Conservation (phyloP, 2,329 filamentous ascomycete genomes). For the Knufia petricola region DNA sequence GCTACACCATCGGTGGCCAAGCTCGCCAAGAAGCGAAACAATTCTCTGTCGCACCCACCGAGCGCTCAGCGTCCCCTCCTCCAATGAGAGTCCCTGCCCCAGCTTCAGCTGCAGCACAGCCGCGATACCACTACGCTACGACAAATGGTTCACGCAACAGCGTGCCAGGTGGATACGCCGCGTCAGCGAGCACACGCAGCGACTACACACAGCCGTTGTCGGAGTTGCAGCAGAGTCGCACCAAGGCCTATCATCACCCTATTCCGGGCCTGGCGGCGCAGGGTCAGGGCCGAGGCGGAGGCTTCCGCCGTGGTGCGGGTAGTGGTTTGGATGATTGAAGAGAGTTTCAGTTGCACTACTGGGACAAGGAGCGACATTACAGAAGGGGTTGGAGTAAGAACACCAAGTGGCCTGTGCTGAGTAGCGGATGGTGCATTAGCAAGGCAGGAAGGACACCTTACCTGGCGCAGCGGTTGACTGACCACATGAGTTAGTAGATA, state of each 20-base stretch:
- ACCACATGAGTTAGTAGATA: too few relatives aligned
- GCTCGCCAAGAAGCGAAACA: conserved; percentile 11
- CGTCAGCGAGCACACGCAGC: conserved; percentile 24
- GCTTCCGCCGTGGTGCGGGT: conserved; percentile 19
- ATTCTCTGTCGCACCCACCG: conserved; percentile 14
- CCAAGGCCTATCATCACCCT: conserved; percentile 47
- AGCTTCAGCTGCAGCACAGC: conserved; percentile 12
- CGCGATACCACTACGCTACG: not conserved
- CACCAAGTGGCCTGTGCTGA: too few relatives aligned
- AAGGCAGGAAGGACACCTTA: too few relatives aligned
- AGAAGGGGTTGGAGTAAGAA: too few relatives aligned
- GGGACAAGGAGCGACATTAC: too few relatives aligned
- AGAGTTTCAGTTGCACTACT: too few relatives aligned
- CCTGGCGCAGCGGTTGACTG: too few relatives aligned
- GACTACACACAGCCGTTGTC: conserved; percentile 30
- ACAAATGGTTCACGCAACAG: conserved; percentile 15
- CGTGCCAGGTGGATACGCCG: conserved; percentile 34
- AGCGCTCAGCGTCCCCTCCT: conserved; percentile 11
- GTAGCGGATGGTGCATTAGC: too few relatives aligned
- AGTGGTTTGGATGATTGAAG: conserved; percentile 27
- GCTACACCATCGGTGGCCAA: conserved; percentile 13
- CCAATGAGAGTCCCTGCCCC: conserved; percentile 13
- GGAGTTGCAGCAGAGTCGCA: conserved; percentile 32
- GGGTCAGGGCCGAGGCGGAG: conserved; percentile 18
- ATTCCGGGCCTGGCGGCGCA: conserved; percentile 41